Evolutionary conservation across 306 rosid species (phyloP).

Genomic region (Geum urbanum): DNA sequence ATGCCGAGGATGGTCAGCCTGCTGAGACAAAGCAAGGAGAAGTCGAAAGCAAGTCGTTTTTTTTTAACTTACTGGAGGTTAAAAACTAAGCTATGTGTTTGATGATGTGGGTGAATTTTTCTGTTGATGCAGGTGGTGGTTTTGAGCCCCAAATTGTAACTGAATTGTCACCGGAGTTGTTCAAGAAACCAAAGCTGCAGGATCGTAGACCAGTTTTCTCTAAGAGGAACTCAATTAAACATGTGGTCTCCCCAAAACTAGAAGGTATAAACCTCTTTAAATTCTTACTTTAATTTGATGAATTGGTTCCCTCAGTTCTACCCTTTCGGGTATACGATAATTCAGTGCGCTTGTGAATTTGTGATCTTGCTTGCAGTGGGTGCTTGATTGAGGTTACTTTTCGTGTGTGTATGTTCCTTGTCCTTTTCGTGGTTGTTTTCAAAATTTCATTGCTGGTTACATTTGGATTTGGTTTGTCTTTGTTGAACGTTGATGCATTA

Average conservation of each 20-base stretch:
- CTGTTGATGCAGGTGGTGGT: slow-evolving; percentile 30
- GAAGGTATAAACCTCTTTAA: slow-evolving; percentile 29
- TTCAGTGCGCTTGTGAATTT: not conserved
- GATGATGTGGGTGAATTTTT: not conserved
- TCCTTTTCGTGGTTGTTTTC: not conserved
- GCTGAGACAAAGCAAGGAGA: not conserved
- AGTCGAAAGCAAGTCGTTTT: slow-evolving; percentile 3
- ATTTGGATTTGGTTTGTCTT: not conserved
- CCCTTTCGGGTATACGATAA: not conserved
- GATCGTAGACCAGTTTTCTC: slow-evolving; percentile 28
- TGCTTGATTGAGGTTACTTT: not conserved
- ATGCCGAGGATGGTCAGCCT: slow-evolving; percentile 22
- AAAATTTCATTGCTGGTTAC: not conserved
- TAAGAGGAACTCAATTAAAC: slow-evolving; percentile 22
- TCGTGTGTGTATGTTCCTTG: not conserved
- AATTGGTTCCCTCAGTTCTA: not conserved
- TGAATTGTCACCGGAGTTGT: slow-evolving; percentile 41
- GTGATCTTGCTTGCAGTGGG: not conserved
- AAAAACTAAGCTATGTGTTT: not conserved
- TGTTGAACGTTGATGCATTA: not conserved
- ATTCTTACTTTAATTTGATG: not conserved
- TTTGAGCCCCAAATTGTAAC: slow-evolving; percentile 55
- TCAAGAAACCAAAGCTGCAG: slow-evolving; percentile 40
- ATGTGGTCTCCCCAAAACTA: slow-evolving; percentile 19
- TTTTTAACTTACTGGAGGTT: not conserved